Evolutionary conservation across 2,329 filamentous ascomycete species (phyloP), one percentile per base, ranked within the genome.

Genomic region (Aspergillus calidoustus): DNA sequence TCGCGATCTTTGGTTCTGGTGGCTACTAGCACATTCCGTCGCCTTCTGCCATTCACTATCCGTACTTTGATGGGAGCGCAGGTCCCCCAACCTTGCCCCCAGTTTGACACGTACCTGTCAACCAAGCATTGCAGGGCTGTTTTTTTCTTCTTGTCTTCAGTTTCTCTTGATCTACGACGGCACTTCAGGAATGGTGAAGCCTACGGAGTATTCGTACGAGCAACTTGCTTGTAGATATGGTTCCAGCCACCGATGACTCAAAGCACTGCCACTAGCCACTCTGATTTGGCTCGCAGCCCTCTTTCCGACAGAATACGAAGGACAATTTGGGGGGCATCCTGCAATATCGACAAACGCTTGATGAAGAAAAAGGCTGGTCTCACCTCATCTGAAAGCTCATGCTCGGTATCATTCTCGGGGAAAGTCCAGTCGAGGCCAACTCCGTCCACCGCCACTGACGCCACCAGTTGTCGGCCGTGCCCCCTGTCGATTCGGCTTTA

Each of bases 381-480:
- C 53, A 48, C 48, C 49, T 51, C 34, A 38, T 22, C 51, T 28
- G 8, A 30, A 48, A 9, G n/a, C 17, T 34, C 38, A 46, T 41
- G n/a, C 34, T 56, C 43, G 30, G 44, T 55, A 25, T 47, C 43
- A 51, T 54, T 54, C 34, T 48, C 38, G 47, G 34, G 47, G 19
- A 2, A 19, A 19, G 19, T 19, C 51, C 31, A 47, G 56, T 55
- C 30, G 41, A 59, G 52, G 47, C 31, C 44, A 38, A 60, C 58
- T 62, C 64, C 65, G 65, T 63, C 59, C 60, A 56, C 67, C 68
- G 68, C 68, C 68, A 68, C 68, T 66, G 63, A 70, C 68, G 68
- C 68, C 68, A 70, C 68, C 66, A 59, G 60, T 62, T 60, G 59
- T 41, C 17, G 31, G 31, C 50, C 34, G n/a, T 48, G 19, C 46